phyloP scores from a whole-genome alignment of 495 filamentous ascomycete species.

The Pyronema domesticum region DNA sequence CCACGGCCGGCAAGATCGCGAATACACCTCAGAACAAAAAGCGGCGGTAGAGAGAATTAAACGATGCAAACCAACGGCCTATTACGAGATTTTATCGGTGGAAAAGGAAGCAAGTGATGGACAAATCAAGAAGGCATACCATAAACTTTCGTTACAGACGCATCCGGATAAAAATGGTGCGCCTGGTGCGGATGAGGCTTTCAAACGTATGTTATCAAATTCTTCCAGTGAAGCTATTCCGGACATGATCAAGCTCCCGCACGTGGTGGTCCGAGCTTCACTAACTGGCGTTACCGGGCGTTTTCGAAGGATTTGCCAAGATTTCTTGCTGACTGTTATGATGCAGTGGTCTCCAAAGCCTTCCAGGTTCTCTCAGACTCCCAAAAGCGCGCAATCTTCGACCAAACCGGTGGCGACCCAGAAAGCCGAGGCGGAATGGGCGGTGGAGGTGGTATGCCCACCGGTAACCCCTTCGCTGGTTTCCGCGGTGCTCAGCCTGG shows the following conservation, averaged over 20 bases:
- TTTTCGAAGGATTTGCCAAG: no score
- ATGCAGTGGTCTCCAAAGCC: slow-evolving; percentile 69
- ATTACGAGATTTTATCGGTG: slow-evolving; percentile 71
- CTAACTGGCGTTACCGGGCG: no score
- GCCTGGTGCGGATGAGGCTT: slow-evolving; percentile 88
- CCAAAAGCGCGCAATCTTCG: slow-evolving; percentile 76
- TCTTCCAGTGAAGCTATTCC: not conserved
- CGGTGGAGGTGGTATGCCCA: slow-evolving; percentile 30
- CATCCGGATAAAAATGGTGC: slow-evolving; percentile 99
- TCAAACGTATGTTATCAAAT: slow-evolving; percentile 48
- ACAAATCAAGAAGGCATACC: slow-evolving; percentile 89
- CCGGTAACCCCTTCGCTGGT: slow-evolving; percentile 53
- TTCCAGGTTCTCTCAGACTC: slow-evolving; percentile 86
- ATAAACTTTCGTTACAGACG: slow-evolving; percentile 69
- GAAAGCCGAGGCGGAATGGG: slow-evolving; percentile 61
- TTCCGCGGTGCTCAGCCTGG: slow-evolving; percentile 29
- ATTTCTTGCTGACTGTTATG: not conserved
- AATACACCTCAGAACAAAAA: slow-evolving; percentile 79
- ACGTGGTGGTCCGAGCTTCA: not conserved
- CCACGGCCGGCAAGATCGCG: slow-evolving; percentile 80
- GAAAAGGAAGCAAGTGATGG: slow-evolving; percentile 46
- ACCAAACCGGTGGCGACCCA: slow-evolving; percentile 78
- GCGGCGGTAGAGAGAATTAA: slow-evolving; percentile 73
- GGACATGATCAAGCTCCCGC: not conserved
- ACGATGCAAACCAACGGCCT: slow-evolving; percentile 64